Base-by-base conservation (phyloP, 2,329 filamentous ascomycete species). In the Grosmannia serpens region DNA sequence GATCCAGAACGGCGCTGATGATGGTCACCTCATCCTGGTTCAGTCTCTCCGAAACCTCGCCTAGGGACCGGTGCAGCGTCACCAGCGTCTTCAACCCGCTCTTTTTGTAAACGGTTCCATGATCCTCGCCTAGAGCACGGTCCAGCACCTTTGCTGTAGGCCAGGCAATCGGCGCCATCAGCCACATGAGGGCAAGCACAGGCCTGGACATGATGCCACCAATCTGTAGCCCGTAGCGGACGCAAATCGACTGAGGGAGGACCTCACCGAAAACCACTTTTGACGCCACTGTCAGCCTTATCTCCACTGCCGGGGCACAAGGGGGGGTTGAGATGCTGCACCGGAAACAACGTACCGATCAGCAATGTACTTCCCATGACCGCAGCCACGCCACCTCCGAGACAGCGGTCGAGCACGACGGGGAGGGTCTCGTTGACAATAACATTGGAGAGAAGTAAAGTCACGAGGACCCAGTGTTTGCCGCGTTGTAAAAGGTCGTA, bases 21-120 rank as follows among this genome's bases (percentile, higher is more conserved):
- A 99, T 99, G 61, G 94, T 97, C 64, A 99, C 94, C 72, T 99
- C 94, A 68, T 99, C 94, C 65, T 96, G 88, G 71, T 96, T 97
- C 57, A 99, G 77, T 59, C 94, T 87, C 68, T 99, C 91, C 46
- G 87, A 87, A 33, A 88, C 87, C 52, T 89, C 85, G 31, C 94
- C 94, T 15, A 97, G 76, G 2, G 89, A 95, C 72, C 95, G 91
- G 75, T 99, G 94, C 20, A 99, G 78, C 0, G 91, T 96, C 31
- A 99, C 94, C 33, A 99, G 78, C 0, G 94, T 97, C 77, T 99
- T 99, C 65, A 99, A 75, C 0, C 94, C 94, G 61, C 91, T 92
- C 77, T 97, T 99, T 75, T 97, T 97, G 82, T 99, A 99, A 50
- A 92, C 85, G 1, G 91, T 96, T 57, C 92, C 92, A 70, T 97